Conservation (phyloP, 2,329 filamentous ascomycete genomes). For the Alternaria viburni region DNA sequence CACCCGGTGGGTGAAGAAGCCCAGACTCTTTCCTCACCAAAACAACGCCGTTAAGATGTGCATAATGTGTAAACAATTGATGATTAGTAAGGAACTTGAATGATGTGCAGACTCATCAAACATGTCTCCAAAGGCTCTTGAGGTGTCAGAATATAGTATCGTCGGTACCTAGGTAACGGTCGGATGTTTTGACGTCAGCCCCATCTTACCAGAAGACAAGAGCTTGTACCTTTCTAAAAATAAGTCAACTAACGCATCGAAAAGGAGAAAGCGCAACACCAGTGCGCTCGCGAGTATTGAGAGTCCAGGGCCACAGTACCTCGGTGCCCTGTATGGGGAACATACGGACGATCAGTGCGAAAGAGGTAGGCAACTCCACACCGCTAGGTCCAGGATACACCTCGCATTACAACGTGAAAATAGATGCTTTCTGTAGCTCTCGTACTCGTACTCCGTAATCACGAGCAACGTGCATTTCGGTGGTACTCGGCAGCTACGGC, state of each 20-base stretch:
- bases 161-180: not conserved
- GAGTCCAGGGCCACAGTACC: not conserved
- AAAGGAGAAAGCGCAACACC: not conserved
- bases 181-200: not conserved
- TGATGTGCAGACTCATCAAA: not conserved
- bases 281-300: not conserved
- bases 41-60: fast-evolving
- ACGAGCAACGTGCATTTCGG: not conserved
- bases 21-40: not conserved
- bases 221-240: not conserved
- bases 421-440: not conserved
- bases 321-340: not conserved
- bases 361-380: not conserved
- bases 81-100: not conserved
- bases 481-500: not conserved
- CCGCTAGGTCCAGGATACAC: not conserved
- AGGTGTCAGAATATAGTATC: not conserved
- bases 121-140: not conserved
- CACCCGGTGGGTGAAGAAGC: not conserved
- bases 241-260: not conserved
- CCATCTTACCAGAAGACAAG: not conserved
- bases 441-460: not conserved
- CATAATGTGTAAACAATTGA: not conserved
- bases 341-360: not conserved
- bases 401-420: not conserved